phyloP scores from a whole-genome alignment of 2,329 filamentous ascomycete species.

The Sporothrix schenckii region DNA sequence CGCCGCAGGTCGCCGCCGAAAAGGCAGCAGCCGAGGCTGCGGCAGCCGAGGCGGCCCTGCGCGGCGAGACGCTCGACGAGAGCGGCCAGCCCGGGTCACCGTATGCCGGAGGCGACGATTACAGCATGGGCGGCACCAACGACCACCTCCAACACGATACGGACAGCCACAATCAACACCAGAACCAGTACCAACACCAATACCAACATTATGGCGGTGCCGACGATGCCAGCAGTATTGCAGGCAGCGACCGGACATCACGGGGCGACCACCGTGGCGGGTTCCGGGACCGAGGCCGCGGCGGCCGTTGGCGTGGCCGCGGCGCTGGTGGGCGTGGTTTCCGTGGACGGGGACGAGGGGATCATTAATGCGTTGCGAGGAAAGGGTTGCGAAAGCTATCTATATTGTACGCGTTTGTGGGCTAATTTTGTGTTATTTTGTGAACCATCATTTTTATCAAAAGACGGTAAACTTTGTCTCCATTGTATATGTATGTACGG shows the following conservation, averaged over 20 bases:
- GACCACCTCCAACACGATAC: slow-evolving; percentile 10
- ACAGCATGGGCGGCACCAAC: slow-evolving; percentile 24
- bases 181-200: slow-evolving; percentile 41
- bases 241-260: slow-evolving; percentile 30
- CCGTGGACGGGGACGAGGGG: slow-evolving; percentile 37
- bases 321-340: slow-evolving; percentile 40
- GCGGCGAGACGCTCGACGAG: background rate
- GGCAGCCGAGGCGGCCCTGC: slow-evolving; percentile 39
- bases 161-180: background rate
- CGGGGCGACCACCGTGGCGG: slow-evolving; percentile 29
- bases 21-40: slow-evolving; percentile 28
- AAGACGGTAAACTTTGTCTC: background rate
- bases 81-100: slow-evolving; percentile 7
- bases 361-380: background rate
- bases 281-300: slow-evolving; percentile 41
- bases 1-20: slow-evolving; percentile 30
- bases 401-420: background rate
- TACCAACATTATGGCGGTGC: slow-evolving; percentile 36
- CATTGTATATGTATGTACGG: background rate
- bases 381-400: background rate
- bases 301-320: slow-evolving; percentile 43
- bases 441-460: background rate
- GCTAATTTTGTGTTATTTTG: background rate
- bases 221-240: slow-evolving; percentile 33
- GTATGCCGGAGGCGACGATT: slow-evolving; percentile 22